Evolutionary conservation across 352 stramenopile species (phyloP).

Genomic region (Globisporangium parvum): DNA sequence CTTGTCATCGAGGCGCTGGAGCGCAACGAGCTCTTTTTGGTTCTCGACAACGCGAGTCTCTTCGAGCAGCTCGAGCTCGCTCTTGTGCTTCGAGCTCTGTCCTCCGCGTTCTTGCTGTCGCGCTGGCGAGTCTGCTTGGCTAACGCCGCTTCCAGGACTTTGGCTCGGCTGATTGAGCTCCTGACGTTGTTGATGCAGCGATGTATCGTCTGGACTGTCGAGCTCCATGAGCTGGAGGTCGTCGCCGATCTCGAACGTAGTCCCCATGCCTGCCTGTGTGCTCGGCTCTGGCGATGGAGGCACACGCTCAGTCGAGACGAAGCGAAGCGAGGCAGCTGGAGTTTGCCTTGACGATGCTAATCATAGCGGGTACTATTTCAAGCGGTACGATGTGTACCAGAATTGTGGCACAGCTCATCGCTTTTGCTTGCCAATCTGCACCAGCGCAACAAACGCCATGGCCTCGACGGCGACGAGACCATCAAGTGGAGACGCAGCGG

Average conservation of each 20-base stretch:
- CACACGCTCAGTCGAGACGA: too few relatives aligned
- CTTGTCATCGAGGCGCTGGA: slow-evolving; percentile 89
- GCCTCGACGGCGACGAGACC: too few relatives aligned
- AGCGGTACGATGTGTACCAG: background rate
- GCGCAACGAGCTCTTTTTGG: slow-evolving; percentile 82
- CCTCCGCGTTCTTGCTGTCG: slow-evolving; percentile 27
- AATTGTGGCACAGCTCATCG: background rate
- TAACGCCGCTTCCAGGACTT: background rate
- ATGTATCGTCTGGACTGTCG: slow-evolving; percentile 9
- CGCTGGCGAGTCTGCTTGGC: background rate
- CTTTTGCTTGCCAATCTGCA: background rate
- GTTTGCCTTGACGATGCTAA: too few relatives aligned
- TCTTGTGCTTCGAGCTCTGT: slow-evolving; percentile 5
- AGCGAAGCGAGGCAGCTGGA: too few relatives aligned
- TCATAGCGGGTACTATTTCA: too few relatives aligned
- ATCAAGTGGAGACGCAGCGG: background rate
- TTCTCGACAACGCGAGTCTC: slow-evolving; percentile 44
- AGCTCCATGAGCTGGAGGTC: slow-evolving; percentile 28
- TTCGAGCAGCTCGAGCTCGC: slow-evolving; percentile 30
- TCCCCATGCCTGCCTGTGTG: background rate
- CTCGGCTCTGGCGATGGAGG: too few relatives aligned
- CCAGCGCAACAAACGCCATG: slow-evolving; percentile 3
- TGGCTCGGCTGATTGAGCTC: background rate
- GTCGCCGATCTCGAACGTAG: background rate
- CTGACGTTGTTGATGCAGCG: background rate